These are phyloP conservation scores for Udeniomyces megalosporus DNA, from an alignment of 768 basidiomycete species.

Conservation along the genomic window DNA sequence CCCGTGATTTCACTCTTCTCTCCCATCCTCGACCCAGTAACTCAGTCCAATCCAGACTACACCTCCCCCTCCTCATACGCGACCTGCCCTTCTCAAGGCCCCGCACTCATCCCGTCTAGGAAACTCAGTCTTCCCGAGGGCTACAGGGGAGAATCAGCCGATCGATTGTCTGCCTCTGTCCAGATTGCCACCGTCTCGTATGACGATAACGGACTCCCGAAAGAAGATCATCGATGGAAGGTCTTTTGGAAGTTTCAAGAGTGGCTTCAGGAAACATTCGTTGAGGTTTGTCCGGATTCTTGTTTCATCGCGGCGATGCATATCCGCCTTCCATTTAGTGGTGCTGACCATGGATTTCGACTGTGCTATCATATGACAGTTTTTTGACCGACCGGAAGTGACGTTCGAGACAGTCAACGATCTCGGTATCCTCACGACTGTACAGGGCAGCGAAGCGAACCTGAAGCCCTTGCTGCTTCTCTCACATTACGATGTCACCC, in stretches of 20 bases:
- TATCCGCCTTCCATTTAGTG: too few species aligned
- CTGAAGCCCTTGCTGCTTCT: constrained; percentile 14
- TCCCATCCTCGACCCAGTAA: too few species aligned
- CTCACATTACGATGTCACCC: constrained; percentile 28
- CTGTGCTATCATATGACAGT: too few species aligned
- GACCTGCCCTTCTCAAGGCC: constrained; percentile 4
- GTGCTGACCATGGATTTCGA: too few species aligned
- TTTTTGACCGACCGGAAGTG: background rate
- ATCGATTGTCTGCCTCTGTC: constrained; percentile 5
- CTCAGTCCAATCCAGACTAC: too few species aligned
- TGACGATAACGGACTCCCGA: constrained; percentile 23
- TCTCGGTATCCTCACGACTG: constrained; percentile 11
- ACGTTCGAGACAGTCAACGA: constrained; percentile 14
- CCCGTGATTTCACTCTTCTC: too few species aligned
- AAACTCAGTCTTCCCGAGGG: background rate
- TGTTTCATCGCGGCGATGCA: too few species aligned
- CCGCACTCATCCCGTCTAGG: background rate
- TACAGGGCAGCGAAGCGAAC: constrained; percentile 8
- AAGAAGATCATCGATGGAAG: constrained; percentile 28
- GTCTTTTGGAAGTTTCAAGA: constrained; percentile 27
- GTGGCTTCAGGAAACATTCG: constrained; percentile 25
- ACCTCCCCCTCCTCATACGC: too few species aligned
- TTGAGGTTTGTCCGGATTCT: background rate
- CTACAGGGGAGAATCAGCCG: background rate
- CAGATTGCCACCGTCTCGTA: constrained; percentile 5